These are phyloP conservation scores for Candida yuanshanica DNA, from an alignment of 805 yeast species.

Conservation along the genomic window DNA sequence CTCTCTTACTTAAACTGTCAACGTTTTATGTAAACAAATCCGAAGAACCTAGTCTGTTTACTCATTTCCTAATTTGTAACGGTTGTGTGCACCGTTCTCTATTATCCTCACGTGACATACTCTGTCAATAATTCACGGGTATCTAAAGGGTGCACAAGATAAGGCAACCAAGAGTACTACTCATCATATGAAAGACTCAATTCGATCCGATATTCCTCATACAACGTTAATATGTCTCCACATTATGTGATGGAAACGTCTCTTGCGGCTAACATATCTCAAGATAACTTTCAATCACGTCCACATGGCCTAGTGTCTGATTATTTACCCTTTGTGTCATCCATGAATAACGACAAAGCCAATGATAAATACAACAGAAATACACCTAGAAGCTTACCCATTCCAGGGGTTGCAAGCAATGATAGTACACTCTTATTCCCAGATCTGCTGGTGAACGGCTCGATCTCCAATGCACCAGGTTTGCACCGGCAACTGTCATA, in stretches of 20 bases:
- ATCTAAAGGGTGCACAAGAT: not conserved
- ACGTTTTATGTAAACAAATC: not conserved
- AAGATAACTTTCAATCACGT: not conserved
- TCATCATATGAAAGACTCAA: no score
- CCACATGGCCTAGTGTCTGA: conserved; percentile 8
- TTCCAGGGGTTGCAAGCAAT: not conserved
- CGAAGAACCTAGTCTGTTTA: not conserved
- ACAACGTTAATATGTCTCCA: not conserved
- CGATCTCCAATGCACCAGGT: no score
- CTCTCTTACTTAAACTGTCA: not conserved
- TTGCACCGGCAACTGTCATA: no score
- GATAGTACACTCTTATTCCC: not conserved
- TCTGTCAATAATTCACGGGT: not conserved
- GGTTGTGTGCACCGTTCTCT: not conserved
- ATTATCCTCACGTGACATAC: not conserved
- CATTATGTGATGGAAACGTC: not conserved
- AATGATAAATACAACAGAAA: conserved; percentile 1
- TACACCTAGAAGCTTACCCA: not conserved
- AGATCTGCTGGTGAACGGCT: no score
- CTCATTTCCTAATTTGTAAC: not conserved
- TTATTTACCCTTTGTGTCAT: conserved; percentile 17
- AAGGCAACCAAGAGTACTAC: no score
- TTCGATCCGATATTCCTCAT: no score
- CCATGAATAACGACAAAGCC: not conserved
- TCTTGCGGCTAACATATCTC: not conserved